phyloP scores from a whole-genome alignment of 257 asterid genomes.

The Solanum pennellii region DNA sequence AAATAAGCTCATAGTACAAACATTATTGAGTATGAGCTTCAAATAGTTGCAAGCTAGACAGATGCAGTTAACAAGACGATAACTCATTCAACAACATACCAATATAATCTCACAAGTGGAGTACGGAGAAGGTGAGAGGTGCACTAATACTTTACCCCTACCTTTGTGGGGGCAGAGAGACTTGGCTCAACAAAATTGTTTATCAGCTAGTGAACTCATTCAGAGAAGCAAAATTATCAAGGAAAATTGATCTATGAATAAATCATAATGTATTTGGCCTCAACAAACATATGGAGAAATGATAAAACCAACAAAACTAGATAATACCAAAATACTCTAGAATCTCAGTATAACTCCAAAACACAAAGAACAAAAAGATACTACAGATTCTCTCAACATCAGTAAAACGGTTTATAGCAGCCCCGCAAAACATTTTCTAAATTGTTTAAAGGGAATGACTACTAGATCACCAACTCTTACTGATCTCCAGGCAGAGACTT shows the following conservation, averaged over 20 bases:
- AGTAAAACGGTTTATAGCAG: not conserved
- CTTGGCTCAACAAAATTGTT: not conserved
- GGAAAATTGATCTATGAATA: not conserved
- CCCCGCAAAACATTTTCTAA: not conserved
- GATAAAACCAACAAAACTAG: not conserved
- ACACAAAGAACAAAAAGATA: not conserved
- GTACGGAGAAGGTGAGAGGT: not conserved
- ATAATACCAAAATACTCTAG: not conserved
- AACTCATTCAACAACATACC: not conserved
- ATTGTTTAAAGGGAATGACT: not conserved
- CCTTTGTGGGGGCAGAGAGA: not conserved
- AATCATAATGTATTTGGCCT: not conserved
- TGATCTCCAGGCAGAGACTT: constrained; percentile 50
- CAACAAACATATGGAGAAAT: not conserved
- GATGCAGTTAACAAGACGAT: not conserved
- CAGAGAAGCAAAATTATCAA: not conserved
- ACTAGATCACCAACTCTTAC: constrained; percentile 3
- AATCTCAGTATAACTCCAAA: not conserved
- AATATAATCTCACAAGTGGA: not conserved
- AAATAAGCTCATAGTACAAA: not conserved
- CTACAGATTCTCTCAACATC: not conserved
- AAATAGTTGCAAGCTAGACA: not conserved
- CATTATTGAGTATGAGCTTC: not conserved
- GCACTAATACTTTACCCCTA: not conserved
- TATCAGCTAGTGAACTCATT: not conserved